Conservation (phyloP, 202 grass and related monocot species). For the Bolboschoenoplectus hybrid region DNA sequence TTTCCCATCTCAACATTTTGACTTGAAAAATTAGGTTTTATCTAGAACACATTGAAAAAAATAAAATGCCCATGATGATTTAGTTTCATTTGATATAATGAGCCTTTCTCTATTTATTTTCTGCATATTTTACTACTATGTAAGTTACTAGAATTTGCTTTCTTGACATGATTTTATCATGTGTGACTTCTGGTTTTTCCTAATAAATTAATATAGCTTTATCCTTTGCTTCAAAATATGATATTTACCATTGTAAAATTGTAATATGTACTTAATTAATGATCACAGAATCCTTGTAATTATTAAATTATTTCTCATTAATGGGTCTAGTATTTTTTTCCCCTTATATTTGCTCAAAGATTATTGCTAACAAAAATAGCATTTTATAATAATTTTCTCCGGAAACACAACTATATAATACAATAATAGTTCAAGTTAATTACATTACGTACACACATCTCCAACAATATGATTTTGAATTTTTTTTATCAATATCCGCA, state of each 20-base stretch:
- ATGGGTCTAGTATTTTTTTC: neutral
- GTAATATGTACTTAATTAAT: neutral
- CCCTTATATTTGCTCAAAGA: neutral
- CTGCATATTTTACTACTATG: neutral
- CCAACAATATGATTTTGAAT: neutral
- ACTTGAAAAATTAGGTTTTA: neutral
- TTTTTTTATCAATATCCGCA: neutral
- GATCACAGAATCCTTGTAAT: neutral
- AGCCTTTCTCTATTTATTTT: neutral
- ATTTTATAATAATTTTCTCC: neutral
- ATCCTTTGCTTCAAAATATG: neutral
- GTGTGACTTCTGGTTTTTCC: no score
- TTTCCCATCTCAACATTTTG: neutral
- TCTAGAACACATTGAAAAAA: neutral
- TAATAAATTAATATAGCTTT: neutral
- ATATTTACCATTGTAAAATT: neutral
- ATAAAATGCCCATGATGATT: neutral
- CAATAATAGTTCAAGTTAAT: neutral
- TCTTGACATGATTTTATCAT: neutral
- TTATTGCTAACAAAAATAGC: neutral
- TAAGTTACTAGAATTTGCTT: neutral
- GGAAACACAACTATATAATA: neutral
- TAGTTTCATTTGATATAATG: neutral
- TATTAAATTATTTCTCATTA: neutral
- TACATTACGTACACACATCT: neutral